phyloP scores from a whole-genome alignment of 2,329 filamentous ascomycete genomes.

The Shiraia sp. region DNA sequence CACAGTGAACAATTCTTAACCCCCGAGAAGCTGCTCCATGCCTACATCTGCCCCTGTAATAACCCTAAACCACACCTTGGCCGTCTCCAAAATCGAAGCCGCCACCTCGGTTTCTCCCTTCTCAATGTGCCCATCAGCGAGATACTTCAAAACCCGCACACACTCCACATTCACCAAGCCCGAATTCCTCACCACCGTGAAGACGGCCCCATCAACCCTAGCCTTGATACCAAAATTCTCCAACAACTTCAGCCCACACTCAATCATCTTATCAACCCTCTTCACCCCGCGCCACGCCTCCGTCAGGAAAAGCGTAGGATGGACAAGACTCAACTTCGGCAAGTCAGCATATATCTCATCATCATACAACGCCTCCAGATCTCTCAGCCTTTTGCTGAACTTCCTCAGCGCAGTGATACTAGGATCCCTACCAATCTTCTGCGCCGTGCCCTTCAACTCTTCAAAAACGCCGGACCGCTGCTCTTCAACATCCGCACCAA shows the following conservation, averaged over 20 bases:
- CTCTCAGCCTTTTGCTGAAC: slow-evolving; percentile 17
- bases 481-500: slow-evolving; percentile 4
- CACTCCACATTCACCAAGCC: slow-evolving; percentile 29
- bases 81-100: slow-evolving; percentile 15
- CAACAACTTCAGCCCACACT: slow-evolving; percentile 21
- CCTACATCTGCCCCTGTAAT: slow-evolving; percentile 26
- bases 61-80: slow-evolving; percentile 18
- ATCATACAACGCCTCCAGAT: slow-evolving; percentile 22
- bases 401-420: slow-evolving; percentile 28
- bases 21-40: slow-evolving; percentile 21
- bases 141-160: slow-evolving; percentile 23
- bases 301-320: slow-evolving; percentile 26
- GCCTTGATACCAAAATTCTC: slow-evolving; percentile 26
- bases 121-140: slow-evolving; percentile 19
- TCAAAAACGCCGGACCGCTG: slow-evolving; percentile 19
- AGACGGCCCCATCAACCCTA: slow-evolving; percentile 2
- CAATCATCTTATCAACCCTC: slow-evolving; percentile 24
- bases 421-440: slow-evolving; percentile 15
- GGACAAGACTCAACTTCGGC: slow-evolving; percentile 25
- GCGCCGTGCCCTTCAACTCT: slow-evolving; percentile 21
- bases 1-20: no score
- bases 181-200: slow-evolving; percentile 13
- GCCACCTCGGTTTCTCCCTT: slow-evolving; percentile 13
- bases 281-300: slow-evolving; percentile 25
- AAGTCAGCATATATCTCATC: slow-evolving; percentile 15